A percentile compares a stretch with the other conserved stretches of the same genome.
Evolutionary conservation across 805 yeast genomes (phyloP).

Genomic region (Candida boidinii): DNA sequence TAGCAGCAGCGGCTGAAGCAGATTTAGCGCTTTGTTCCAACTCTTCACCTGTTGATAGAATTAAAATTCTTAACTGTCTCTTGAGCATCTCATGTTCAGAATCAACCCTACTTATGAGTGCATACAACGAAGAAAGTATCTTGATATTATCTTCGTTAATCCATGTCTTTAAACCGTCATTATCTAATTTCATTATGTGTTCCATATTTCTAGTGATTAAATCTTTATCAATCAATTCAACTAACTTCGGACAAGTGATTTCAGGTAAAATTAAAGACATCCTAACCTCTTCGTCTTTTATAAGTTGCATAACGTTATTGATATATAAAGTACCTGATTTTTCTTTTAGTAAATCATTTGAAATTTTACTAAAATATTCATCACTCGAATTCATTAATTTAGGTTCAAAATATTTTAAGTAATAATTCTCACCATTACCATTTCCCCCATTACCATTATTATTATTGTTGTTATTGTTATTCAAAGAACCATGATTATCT

Average conservation of each 20-base stretch:
- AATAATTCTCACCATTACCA: slow-evolving; percentile 51
- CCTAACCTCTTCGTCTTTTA: slow-evolving; percentile 56
- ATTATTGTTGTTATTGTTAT: slow-evolving; percentile 1
- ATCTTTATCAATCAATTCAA: slow-evolving; percentile 48
- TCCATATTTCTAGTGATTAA: slow-evolving; percentile 51
- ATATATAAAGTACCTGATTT: slow-evolving; percentile 49
- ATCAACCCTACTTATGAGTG: slow-evolving; percentile 46
- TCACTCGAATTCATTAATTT: slow-evolving; percentile 45
- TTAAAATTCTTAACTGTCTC: slow-evolving; percentile 34
- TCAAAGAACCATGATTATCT: slow-evolving; percentile 4
- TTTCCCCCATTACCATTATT: too few relatives aligned
- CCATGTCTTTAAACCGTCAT: slow-evolving; percentile 55
- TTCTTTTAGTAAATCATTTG: slow-evolving; percentile 33
- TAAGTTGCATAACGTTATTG: slow-evolving; percentile 38
- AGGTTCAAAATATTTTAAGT: slow-evolving; percentile 60
- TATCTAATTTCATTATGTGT: slow-evolving; percentile 39
- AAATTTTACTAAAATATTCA: slow-evolving; percentile 41
- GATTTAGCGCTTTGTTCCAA: slow-evolving; percentile 21
- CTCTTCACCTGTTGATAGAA: slow-evolving; percentile 38
- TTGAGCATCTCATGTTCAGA: slow-evolving; percentile 40
- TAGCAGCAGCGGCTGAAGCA: too few relatives aligned
- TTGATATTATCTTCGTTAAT: slow-evolving; percentile 33
- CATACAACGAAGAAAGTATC: slow-evolving; percentile 40
- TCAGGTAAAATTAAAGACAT: slow-evolving; percentile 45
- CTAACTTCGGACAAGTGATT: slow-evolving; percentile 43